These are phyloP conservation scores for Colletotrichum truncatum DNA, from an alignment of 2,329 filamentous ascomycete genomes.

Conservation along the genomic window DNA sequence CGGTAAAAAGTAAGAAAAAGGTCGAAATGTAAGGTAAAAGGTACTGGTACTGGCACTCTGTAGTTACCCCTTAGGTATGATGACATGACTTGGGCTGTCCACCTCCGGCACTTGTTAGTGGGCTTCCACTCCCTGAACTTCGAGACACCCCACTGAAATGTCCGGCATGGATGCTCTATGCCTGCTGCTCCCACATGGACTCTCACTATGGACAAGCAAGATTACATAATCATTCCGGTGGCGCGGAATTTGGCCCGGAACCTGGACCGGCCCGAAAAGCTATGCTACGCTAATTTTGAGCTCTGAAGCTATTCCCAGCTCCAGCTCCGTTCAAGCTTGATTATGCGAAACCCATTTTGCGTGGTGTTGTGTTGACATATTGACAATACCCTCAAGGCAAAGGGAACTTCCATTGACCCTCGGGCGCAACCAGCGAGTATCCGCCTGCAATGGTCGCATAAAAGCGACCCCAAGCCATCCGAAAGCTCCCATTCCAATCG, in stretches of 20 bases:
- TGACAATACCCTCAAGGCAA: too few species aligned
- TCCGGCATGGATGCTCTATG: not conserved
- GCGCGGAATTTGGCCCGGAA: not conserved
- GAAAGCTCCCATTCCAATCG: not conserved
- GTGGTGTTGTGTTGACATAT: not conserved
- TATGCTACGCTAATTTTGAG: not conserved
- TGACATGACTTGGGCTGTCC: too few species aligned
- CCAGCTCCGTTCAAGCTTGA: not conserved
- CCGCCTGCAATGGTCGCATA: not conserved
- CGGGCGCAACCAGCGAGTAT: not conserved
- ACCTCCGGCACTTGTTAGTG: slow-evolving; percentile 2
- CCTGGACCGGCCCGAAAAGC: slow-evolving; percentile 4
- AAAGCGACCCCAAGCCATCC: not conserved
- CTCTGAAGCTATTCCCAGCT: slow-evolving; percentile 19
- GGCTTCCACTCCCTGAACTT: not conserved
- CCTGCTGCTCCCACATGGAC: not conserved
- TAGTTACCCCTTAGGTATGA: too few species aligned
- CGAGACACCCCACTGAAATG: slow-evolving; percentile 1
- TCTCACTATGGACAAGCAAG: not conserved
- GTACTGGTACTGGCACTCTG: too few species aligned
- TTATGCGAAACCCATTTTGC: too few species aligned
- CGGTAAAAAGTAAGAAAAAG: too few species aligned
- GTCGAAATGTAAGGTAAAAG: too few species aligned
- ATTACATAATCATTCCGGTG: slow-evolving; percentile 9
- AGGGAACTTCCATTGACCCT: too few species aligned